Base-by-base conservation (phyloP, 768 basidiomycete genomes). In the Trametes sanguinea region DNA sequence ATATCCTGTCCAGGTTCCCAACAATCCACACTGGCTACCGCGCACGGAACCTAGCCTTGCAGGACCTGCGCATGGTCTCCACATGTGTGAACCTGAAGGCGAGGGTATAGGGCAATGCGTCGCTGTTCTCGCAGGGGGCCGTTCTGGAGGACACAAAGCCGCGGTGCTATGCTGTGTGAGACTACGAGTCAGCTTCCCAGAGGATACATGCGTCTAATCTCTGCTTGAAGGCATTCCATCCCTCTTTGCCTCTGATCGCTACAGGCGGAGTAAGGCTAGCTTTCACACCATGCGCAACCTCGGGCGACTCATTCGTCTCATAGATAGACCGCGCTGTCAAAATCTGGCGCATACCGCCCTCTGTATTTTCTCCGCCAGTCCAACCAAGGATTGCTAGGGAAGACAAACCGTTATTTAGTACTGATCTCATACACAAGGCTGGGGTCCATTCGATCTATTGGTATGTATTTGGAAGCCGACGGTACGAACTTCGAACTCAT, bases 341-440 rank as follows among this genome's bases (percentile, higher is more conserved):
- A 72, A 89, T 93, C 6, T 93, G 91, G 91, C 76, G 79, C 48
- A 73, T 88, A 17, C 80, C 82, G 29, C 73, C 71, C 2, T 75
- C 2, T 71, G 77, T n/a, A 63, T 71, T 52, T 74, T 86, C 52
- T 6, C 50, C 54, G 7, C 52, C 48, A 11, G 37, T 35, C 6
- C 51, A 46, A 22, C 63, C 63, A 4, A 51, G 42, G 13, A 33
- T 64, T 6, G 75, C 77, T 51, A 79, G 88, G 37, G 86, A 88
- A 70, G 90, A 92, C 62, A 92, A 91, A 62, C 90, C 91, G 0
- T 70, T 93, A 2, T 92, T 91, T 69, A 88, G 85, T 65, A 88
- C 83, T 44, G 78, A 81, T 30, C 75, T 78, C 33, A 78, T 93
- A 11, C 90, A 92, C 66, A 84, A 83, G 65, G 83, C 87, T 14